Conservation (phyloP, 306 rosid genomes). For the Sicyos baderoa region DNA sequence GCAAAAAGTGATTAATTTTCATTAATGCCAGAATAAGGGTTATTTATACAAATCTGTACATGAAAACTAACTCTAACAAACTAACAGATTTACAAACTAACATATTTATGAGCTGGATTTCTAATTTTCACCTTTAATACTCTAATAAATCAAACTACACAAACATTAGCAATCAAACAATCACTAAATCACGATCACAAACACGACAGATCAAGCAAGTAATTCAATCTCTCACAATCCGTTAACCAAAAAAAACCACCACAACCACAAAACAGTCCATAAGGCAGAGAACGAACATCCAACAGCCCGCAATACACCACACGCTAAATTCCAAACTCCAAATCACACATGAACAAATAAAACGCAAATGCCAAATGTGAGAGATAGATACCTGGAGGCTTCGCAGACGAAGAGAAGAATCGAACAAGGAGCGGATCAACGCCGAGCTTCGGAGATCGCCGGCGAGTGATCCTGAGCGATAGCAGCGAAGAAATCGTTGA, state of each 20-base stretch:
- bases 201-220: not conserved
- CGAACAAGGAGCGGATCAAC: conserved; percentile 2
- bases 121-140: too few relatives aligned
- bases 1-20: too few relatives aligned
- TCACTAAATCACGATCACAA: not conserved
- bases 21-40: too few relatives aligned
- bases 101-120: too few relatives aligned
- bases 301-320: not conserved
- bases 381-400: conserved; percentile 10
- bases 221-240: conserved; percentile 3
- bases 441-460: not conserved
- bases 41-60: too few relatives aligned
- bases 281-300: not conserved
- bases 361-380: not conserved
- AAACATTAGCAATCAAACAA: not conserved
- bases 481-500: conserved; percentile 1
- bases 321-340: not conserved
- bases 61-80: too few relatives aligned
- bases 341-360: not conserved
- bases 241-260: not conserved
- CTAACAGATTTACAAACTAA: too few relatives aligned
- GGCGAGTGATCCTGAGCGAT: conserved; percentile 8
- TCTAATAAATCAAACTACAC: not conserved
- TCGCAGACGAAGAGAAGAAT: conserved; percentile 11
- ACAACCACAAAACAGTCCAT: not conserved